Conservation (phyloP, 23 red algal genomes). For the Chondrus crispus region DNA sequence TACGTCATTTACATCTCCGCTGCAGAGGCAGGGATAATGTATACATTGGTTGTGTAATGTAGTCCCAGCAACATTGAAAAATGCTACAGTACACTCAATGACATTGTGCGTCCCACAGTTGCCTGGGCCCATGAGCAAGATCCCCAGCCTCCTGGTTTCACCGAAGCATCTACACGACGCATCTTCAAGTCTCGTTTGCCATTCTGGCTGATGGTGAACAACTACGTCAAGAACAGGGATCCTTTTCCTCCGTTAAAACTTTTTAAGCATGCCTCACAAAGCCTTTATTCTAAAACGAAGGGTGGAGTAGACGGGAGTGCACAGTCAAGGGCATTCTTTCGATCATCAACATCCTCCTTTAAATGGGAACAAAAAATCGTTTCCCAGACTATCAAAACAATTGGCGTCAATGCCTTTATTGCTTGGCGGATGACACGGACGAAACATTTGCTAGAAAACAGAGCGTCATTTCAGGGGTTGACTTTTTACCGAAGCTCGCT, state of each 20-base stretch:
- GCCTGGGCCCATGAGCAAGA: not conserved
- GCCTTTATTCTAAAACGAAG: conserved; percentile 22
- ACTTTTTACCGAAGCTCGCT: not conserved
- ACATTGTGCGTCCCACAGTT: not conserved
- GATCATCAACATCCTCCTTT: not conserved
- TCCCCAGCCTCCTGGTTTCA: not conserved
- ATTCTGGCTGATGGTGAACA: not conserved
- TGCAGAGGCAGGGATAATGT: not conserved
- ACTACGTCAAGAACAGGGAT: not conserved
- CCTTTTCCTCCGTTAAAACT: not conserved
- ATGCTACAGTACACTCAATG: not conserved
- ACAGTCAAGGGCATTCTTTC: not conserved
- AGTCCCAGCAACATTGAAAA: not conserved
- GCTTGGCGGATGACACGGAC: not conserved
- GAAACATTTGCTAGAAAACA: not conserved
- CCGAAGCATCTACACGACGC: too few species aligned
- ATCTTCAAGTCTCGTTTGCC: not conserved
- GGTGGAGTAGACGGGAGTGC: not conserved
- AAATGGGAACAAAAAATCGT: conserved; percentile 7
- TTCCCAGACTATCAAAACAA: not conserved
- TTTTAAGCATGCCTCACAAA: not conserved
- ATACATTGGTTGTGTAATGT: not conserved
- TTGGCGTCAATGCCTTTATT: not conserved
- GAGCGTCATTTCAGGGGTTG: not conserved
- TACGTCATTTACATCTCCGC: not conserved